Percentiles rank a stretch among this genome's conserved stretches.
phyloP scores from a whole-genome alignment of 2,329 filamentous ascomycete species.

The Fusarium dlaminii region DNA sequence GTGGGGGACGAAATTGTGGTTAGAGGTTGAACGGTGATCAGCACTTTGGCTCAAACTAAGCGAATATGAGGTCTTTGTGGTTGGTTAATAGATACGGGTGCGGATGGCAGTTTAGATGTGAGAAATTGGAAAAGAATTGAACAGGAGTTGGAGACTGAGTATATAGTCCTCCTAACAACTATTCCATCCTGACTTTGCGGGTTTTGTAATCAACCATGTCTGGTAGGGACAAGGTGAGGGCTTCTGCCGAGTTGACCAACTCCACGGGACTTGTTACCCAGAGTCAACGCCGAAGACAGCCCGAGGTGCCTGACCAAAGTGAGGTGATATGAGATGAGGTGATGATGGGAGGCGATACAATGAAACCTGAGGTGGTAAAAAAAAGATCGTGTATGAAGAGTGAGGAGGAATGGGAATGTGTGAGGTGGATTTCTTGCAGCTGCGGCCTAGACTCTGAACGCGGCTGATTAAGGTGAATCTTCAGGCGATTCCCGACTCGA shows the following conservation, averaged over 20 bases:
- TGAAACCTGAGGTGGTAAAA: background rate
- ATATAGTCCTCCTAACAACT: slow-evolving; percentile 17
- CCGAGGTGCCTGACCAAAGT: background rate
- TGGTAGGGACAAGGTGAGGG: background rate
- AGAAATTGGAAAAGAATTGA: background rate
- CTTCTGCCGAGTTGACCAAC: slow-evolving; percentile 3
- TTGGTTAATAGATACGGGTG: slow-evolving; percentile 9
- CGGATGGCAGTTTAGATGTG: background rate
- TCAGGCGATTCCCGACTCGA: background rate
- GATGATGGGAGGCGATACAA: slow-evolving; percentile 7
- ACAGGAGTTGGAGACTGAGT: slow-evolving; percentile 8
- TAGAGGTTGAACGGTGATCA: slow-evolving; percentile 20
- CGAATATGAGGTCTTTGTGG: slow-evolving; percentile 17
- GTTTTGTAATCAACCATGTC: slow-evolving; percentile 37
- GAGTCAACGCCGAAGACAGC: slow-evolving; percentile 1
- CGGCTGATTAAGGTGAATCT: slow-evolving; percentile 1
- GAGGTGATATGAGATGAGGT: slow-evolving; percentile 9
- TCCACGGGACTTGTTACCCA: background rate
- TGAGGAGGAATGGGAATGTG: background rate
- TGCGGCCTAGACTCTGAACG: slow-evolving; percentile 1
- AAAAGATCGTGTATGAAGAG: background rate
- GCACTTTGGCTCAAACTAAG: slow-evolving; percentile 16
- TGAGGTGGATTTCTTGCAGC: background rate
- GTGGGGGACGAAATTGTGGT: slow-evolving; percentile 23
- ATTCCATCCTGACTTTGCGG: slow-evolving; percentile 22